Evolutionary conservation across 2,329 filamentous ascomycete species (phyloP).

Genomic region (Pseudogymnoascus sp.): DNA sequence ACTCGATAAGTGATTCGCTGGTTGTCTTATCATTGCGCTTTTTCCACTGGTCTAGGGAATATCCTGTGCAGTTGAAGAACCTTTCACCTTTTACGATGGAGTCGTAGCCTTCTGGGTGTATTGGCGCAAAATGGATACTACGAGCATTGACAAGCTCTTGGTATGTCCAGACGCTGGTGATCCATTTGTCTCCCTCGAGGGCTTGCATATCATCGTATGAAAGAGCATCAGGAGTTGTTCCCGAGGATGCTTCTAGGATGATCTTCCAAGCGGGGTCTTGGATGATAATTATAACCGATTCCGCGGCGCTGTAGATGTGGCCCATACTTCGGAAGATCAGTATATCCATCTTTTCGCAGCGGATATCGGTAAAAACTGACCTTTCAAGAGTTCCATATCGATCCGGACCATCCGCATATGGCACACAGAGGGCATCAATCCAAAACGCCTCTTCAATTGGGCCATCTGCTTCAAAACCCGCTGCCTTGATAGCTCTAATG

Average conservation of each 20-base stretch:
- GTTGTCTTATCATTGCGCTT: neutral
- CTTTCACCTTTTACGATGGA: neutral
- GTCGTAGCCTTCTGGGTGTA: neutral
- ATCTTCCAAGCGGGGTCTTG: constrained; percentile 8
- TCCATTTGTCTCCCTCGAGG: constrained; percentile 14
- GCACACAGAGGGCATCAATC: constrained; percentile 22
- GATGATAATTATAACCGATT: constrained; percentile 13
- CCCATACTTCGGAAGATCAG: neutral
- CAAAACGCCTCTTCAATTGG: constrained; percentile 18
- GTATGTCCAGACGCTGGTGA: constrained; percentile 20
- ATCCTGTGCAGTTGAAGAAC: neutral
- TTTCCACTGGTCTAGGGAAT: neutral
- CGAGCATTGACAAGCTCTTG: constrained; percentile 16
- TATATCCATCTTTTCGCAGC: neutral
- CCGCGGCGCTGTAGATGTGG: neutral
- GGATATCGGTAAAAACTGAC: neutral
- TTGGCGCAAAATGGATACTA: neutral
- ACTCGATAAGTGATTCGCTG: neutral
- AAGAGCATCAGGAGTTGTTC: neutral
- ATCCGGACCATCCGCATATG: constrained; percentile 14
- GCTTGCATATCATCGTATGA: constrained; percentile 1
- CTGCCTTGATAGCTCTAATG: constrained; percentile 15
- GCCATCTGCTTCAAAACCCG: neutral
- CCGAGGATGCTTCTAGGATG: neutral
- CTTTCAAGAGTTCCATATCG: constrained; percentile 19